phyloP scores from a whole-genome alignment of 768 basidiomycete genomes.

The Bullera alba region DNA sequence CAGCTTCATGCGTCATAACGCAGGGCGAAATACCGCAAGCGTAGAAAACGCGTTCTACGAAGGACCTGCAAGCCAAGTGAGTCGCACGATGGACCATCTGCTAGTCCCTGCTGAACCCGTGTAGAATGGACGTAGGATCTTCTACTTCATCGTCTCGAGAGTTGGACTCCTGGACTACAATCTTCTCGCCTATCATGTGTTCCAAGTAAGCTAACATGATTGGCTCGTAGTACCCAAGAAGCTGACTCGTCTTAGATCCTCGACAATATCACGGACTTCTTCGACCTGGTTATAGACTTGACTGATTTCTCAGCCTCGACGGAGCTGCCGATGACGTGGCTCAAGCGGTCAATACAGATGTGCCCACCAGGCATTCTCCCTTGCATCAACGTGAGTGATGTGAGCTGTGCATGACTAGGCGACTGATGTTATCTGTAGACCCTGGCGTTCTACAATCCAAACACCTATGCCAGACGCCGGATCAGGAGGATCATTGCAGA shows the following conservation, averaged over 20 bases:
- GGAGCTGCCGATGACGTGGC: conserved; percentile 31
- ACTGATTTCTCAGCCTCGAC: conserved; percentile 28
- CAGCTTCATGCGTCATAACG: conserved; percentile 37
- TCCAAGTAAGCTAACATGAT: conserved; percentile 11
- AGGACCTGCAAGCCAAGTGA: conserved; percentile 31
- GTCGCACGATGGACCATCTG: background rate
- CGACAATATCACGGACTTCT: conserved; percentile 29
- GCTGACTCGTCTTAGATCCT: conserved; percentile 16
- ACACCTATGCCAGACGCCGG: conserved; percentile 23
- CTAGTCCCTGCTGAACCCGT: no score
- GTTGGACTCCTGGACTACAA: conserved; percentile 32
- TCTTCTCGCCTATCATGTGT: conserved; percentile 32
- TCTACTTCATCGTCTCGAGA: conserved; percentile 32
- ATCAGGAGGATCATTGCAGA: conserved; percentile 22
- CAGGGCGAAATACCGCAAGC: conserved; percentile 23
- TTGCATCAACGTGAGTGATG: conserved; percentile 19
- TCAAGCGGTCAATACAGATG: conserved; percentile 23
- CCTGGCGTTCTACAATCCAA: conserved; percentile 36
- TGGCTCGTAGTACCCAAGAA: background rate
- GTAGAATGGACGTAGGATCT: conserved; percentile 34
- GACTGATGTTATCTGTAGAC: conserved; percentile 14
- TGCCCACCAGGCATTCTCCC: conserved; percentile 26
- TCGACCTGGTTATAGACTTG: conserved; percentile 35
- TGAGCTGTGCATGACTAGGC: background rate
- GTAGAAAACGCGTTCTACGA: conserved; percentile 35